Evolutionary conservation across 805 yeast genomes (phyloP).

Genomic region (Metschnikowia similis): DNA sequence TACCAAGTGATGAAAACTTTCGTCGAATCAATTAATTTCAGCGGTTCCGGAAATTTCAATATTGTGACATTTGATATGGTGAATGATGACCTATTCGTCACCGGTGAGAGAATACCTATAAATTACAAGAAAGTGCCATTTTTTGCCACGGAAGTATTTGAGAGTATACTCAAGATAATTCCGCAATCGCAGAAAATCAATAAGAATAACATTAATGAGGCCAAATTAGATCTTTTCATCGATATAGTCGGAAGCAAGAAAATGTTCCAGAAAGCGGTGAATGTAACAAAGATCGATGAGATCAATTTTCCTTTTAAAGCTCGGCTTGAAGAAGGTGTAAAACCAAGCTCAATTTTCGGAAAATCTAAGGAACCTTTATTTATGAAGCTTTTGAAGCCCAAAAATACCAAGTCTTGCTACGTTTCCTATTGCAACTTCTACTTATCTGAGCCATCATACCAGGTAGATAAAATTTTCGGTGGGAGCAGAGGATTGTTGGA

Average conservation of each 20-base stretch:
- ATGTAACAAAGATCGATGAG: slow-evolving; percentile 27
- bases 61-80: slow-evolving; percentile 31
- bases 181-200: slow-evolving; percentile 20
- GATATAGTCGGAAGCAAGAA: slow-evolving; percentile 40
- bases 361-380: slow-evolving; percentile 29
- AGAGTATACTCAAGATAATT: slow-evolving; percentile 25
- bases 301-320: slow-evolving; percentile 26
- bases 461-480: slow-evolving; percentile 25
- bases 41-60: slow-evolving; percentile 19
- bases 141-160: slow-evolving; percentile 35
- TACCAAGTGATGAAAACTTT: slow-evolving; percentile 19
- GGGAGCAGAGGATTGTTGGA: slow-evolving; percentile 19
- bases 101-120: slow-evolving; percentile 31
- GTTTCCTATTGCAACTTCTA: slow-evolving; percentile 35
- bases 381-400: slow-evolving; percentile 35
- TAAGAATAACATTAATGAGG: slow-evolving; percentile 19
- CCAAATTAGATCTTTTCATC: slow-evolving; percentile 33
- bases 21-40: slow-evolving; percentile 16
- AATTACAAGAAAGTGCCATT: slow-evolving; percentile 36
- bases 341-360: slow-evolving; percentile 20
- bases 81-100: slow-evolving; percentile 31
- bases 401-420: slow-evolving; percentile 25
- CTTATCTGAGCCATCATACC: slow-evolving; percentile 30
- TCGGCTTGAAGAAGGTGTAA: slow-evolving; percentile 12
- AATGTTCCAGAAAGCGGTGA: slow-evolving; percentile 29